A percentile compares a stretch with the other conserved stretches of the same genome.
Evolutionary conservation across 441 rosid genomes (phyloP).

Genomic region (Biscutella laevigata): DNA sequence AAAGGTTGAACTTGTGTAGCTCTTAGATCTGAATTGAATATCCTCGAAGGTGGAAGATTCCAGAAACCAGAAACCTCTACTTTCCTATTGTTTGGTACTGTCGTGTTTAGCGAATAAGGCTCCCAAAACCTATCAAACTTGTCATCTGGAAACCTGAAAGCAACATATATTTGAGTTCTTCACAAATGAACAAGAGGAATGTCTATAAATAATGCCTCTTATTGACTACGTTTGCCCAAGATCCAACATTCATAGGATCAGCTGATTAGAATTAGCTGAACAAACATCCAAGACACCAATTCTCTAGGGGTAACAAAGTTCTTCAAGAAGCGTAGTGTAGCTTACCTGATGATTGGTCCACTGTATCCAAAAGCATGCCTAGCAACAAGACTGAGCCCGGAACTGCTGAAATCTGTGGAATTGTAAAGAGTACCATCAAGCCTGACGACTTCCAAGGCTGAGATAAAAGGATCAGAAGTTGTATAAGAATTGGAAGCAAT

Average conservation of each 20-base stretch:
- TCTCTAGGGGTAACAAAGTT: too few species aligned
- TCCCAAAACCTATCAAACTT: constrained; percentile 70
- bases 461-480: constrained; percentile 76
- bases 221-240: neutral
- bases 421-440: constrained; percentile 56
- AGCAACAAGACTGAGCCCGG: constrained; percentile 52
- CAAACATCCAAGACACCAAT: neutral
- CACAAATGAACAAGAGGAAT: too few species aligned
- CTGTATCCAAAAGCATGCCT: constrained; percentile 69
- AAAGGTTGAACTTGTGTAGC: constrained; percentile 25
- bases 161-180: neutral
- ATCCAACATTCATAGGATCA: neutral
- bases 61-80: constrained; percentile 66
- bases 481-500: constrained; percentile 56
- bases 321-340: too few species aligned
- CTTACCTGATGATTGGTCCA: constrained; percentile 50
- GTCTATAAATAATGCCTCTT: too few species aligned
- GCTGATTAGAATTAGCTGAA: too few species aligned
- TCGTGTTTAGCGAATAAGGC: constrained; percentile 34
- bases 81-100: constrained; percentile 35
- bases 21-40: constrained; percentile 54
- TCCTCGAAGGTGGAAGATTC: constrained; percentile 72
- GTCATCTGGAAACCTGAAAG: constrained; percentile 72
- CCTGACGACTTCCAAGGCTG: constrained; percentile 61
- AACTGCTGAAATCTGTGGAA: constrained; percentile 45